Evolutionary conservation across 1,284 basidiomycete species (phyloP).

Genomic region (Amylostereum areolatum): DNA sequence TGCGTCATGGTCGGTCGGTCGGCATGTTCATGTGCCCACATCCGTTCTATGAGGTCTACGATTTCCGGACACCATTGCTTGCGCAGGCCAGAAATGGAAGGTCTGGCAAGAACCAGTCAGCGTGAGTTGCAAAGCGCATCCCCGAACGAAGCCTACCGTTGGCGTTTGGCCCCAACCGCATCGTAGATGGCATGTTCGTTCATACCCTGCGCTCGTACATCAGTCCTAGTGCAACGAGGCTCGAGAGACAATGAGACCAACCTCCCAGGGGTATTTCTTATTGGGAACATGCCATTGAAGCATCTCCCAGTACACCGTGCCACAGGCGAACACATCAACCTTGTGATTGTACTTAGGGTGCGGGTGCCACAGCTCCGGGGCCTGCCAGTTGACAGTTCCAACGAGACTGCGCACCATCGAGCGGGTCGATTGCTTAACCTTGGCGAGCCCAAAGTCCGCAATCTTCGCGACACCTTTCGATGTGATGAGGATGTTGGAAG

Average conservation of each 20-base stretch:
- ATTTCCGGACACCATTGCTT: slow-evolving; percentile 92
- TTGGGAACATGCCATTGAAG: slow-evolving; percentile 84
- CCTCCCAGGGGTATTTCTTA: slow-evolving; percentile 97
- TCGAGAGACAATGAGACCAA: slow-evolving; percentile 23
- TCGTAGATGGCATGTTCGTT: slow-evolving; percentile 98
- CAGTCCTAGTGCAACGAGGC: slow-evolving; percentile 6
- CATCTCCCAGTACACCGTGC: slow-evolving; percentile 98
- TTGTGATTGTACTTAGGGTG: slow-evolving; percentile 98
- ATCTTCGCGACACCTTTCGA: slow-evolving; percentile 91
- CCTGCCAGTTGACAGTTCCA: slow-evolving; percentile 99
- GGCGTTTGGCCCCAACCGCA: slow-evolving; percentile 84
- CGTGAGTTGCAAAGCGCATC: slow-evolving; percentile 47
- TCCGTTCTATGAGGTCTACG: slow-evolving; percentile 85
- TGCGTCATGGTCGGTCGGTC: slow-evolving; percentile 90
- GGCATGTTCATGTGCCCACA: slow-evolving; percentile 93
- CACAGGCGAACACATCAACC: slow-evolving; percentile 98
- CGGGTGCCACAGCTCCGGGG: slow-evolving; percentile 96
- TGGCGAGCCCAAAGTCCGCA: slow-evolving; percentile 96
- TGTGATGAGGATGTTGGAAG: slow-evolving; percentile 97
- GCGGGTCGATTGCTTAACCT: slow-evolving; percentile 94
- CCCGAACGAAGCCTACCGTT: slow-evolving; percentile 49
- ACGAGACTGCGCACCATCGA: slow-evolving; percentile 97
- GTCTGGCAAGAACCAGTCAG: slow-evolving; percentile 39
- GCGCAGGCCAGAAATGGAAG: slow-evolving; percentile 70
- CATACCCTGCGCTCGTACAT: slow-evolving; percentile 56